These are phyloP conservation scores for Cladosporium sp. DNA, from an alignment of 2,329 filamentous ascomycete species.

Conservation along the genomic window DNA sequence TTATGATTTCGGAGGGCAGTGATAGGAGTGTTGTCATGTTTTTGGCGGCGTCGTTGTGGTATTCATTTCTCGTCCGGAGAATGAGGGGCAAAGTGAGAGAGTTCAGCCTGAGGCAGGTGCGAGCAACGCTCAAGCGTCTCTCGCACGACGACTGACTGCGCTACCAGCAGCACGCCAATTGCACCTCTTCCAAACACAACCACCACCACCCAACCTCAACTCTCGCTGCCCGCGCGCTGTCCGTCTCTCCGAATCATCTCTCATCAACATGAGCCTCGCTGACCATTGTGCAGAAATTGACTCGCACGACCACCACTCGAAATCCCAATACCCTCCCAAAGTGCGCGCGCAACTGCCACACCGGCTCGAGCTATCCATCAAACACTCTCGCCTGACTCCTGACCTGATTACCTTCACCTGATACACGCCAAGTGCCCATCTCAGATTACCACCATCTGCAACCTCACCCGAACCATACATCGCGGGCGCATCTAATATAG, in stretches of 20 bases:
- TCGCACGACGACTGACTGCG: neutral
- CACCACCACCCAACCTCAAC: constrained; percentile 2
- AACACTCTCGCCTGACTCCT: neutral
- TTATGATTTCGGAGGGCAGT: neutral
- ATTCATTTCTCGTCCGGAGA: neutral
- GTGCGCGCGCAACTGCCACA: constrained; percentile 17
- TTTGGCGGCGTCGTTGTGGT: neutral
- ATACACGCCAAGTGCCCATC: neutral
- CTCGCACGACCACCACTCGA: constrained; percentile 9
- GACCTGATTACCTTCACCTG: neutral
- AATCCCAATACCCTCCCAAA: constrained; percentile 11
- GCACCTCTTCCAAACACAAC: neutral
- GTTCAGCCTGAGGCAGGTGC: neutral
- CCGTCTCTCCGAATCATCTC: neutral
- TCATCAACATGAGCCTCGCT: neutral
- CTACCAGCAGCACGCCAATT: constrained; percentile 3
- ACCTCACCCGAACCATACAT: constrained; percentile 20
- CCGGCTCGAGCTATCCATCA: constrained; percentile 13
- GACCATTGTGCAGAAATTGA: constrained; percentile 10
- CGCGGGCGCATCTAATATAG: neutral
- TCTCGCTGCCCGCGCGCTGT: constrained; percentile 10
- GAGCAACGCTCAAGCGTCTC: neutral
- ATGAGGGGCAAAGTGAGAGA: neutral
- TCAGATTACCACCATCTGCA: neutral
- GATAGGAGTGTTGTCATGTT: neutral